Percentiles rank a stretch among this genome's conserved stretches.
These are phyloP conservation scores for Pseudocercospora eumusae DNA, from an alignment of 2,329 filamentous ascomycete species.

Conservation along the genomic window DNA sequence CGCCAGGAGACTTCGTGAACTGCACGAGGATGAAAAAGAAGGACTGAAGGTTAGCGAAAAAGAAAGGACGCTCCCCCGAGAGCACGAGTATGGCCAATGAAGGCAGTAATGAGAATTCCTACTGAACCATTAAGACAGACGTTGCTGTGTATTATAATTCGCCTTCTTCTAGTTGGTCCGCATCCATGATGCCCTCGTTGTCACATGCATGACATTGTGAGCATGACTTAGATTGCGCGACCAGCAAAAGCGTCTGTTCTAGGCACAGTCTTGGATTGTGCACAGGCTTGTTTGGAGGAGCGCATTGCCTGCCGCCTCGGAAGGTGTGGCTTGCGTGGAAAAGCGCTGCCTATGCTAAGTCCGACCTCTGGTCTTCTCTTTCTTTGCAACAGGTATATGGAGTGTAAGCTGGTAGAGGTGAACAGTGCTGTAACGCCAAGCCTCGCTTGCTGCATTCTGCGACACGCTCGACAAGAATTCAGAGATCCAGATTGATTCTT, in stretches of 20 bases:
- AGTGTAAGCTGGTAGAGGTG: conserved; percentile 3
- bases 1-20: conserved; percentile 29
- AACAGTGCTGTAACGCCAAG: conserved; percentile 3
- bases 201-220: conserved; percentile 10
- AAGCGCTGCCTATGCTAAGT: background rate
- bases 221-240: conserved; percentile 19
- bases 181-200: background rate
- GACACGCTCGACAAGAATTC: background rate
- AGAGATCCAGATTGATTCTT: background rate
- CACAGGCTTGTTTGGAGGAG: background rate
- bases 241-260: background rate
- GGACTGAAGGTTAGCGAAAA: conserved; percentile 22
- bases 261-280: background rate
- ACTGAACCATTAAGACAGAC: conserved; percentile 3
- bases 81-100: conserved; percentile 5
- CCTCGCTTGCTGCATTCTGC: conserved; percentile 3
- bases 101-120: conserved; percentile 9
- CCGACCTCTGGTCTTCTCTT: background rate
- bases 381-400: conserved; percentile 17
- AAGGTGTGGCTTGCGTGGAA: background rate
- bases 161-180: conserved; percentile 13
- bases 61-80: conserved; percentile 26
- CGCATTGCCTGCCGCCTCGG: background rate
- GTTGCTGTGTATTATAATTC: conserved; percentile 12
- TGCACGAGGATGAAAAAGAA: conserved; percentile 23